Evolutionary conservation across 305 asterid genomes (phyloP), one percentile per base, ranked within the genome.

Genomic region (Fraxinus paxiana): DNA sequence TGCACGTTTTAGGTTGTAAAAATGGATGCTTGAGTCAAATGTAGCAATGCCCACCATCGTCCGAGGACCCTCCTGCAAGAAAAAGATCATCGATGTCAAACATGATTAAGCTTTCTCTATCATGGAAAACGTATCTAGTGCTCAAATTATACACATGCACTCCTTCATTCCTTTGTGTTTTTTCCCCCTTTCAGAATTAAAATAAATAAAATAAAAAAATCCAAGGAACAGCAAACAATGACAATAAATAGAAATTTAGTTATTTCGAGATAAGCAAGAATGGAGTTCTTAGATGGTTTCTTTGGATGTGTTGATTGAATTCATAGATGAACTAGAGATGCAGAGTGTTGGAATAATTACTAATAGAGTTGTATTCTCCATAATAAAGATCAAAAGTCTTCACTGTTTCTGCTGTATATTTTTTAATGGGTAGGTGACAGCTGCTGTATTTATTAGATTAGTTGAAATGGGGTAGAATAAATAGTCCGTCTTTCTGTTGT

Each of bases 1-100:
- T 79, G 92, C 93, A 78, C 98, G 96, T 73, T 89, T 90, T 71
- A 90, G 83, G 84, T 89, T 87, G 89, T 90, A 90, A 73, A 90
- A 90, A 85, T 90, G 94, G 81, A 90, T 86, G 59, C 89, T 89
- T 17, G 91, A 85, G 82, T 90, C 94, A 84, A 87, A 90, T 56
- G 94, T 90, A 81, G 91, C 92, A 80, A 90, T 83, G 77, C 94
- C 94, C 77, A 90, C 90, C 86, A 86, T 79, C 13, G 92, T 90
- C 33, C 90, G 91, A 76, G 89, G 90, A 82, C 92, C 91, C 51
- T 86, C 94, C 92, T 89, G 90, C 84, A 87, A 82, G 69, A 75
- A 67, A 22, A 82, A 48, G 59, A 26, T 9, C n/a, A 24, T 24
- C 70, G 51, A 10, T 34, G 38, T 51, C 30, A 17, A 46, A 51